Base-by-base conservation (phyloP, 2,329 filamentous ascomycete species). In the Drechslera avenae region DNA sequence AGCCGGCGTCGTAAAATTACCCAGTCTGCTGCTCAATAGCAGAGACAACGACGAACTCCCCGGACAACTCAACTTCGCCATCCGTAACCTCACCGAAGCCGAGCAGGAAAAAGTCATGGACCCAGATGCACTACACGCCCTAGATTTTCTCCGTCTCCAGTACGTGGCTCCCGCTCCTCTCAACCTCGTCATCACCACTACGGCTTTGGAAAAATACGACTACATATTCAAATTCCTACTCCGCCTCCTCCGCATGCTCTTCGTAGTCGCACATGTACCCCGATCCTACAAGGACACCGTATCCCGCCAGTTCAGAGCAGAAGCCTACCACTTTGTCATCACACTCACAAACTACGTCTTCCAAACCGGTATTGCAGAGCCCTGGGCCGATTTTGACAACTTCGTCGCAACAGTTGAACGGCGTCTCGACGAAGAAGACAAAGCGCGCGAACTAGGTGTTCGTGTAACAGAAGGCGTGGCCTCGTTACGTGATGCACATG, bases 111-210 rank as follows among this genome's bases (percentile, higher is more conserved):
- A 83, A 55, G 93, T 91, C 72, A 86, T 95, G 80, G 84, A 97
- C 63, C 86, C 91, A 0, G 83, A 90, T 67, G 88, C 87, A 0
- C 81, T 97, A 14, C 86, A 93, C 67, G 94, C 94, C 0, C 79
- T 97, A n/a, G 94, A 97, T 73, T 97, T 99, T 66, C 79, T 99
- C 13, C 85, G 90, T 1, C 77, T 99, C 6, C 88, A 91, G 37
- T 97, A 97, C 74, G 89, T 87, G 33, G 81, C 91, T 0, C 88
- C 91, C 0, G 73, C 82, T 0, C 84, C 90, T 1, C 78, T 97
- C 0, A 80, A 86, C 33, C 79, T 86, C 0, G 81, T 97, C 54
- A 86, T 99, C 34, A 91, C 90, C 0, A 79, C 85, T 0, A 71
- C 79, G 0, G 82, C 87, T 1, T 75, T 97, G 9, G 78, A 85